phyloP scores from a whole-genome alignment of 2,329 filamentous ascomycete genomes.

The Alternaria tenuissima region DNA sequence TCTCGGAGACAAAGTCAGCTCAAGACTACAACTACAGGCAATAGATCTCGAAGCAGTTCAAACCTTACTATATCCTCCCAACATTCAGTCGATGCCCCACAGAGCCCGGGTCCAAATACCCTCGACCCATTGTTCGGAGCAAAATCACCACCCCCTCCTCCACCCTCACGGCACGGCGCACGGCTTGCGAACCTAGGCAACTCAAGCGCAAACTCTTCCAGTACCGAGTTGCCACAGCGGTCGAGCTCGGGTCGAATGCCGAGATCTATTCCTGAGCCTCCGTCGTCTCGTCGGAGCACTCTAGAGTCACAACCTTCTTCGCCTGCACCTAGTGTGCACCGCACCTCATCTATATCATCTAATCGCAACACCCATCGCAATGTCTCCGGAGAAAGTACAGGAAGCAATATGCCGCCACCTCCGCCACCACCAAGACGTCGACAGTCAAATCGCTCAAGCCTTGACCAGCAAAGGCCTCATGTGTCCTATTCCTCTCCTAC shows the following conservation, averaged over 20 bases:
- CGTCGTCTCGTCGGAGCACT: conserved; percentile 36
- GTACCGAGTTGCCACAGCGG: conserved; percentile 38
- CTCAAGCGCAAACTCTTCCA: conserved; percentile 41
- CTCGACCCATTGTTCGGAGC: conserved; percentile 28
- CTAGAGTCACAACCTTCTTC: conserved; percentile 36
- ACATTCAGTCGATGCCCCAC: conserved; percentile 39
- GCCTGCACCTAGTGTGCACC: conserved; percentile 27
- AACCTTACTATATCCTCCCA: conserved; percentile 48
- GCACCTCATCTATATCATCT: conserved; percentile 40
- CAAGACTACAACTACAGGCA: conserved; percentile 34
- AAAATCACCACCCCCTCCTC: conserved; percentile 46
- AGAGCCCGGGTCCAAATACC: conserved; percentile 24
- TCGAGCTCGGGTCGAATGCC: conserved; percentile 30
- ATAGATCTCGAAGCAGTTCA: conserved; percentile 48
- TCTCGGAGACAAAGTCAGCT: conserved; percentile 49
- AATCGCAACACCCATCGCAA: conserved; percentile 33
- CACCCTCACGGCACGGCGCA: conserved; percentile 44
- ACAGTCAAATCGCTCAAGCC: conserved; percentile 43
- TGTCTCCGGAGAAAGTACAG: conserved; percentile 39
- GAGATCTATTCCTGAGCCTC: conserved; percentile 29
- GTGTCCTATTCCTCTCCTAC: conserved; percentile 26
- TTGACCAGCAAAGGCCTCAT: conserved; percentile 41
- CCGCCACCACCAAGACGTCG: conserved; percentile 45
- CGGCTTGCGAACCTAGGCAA: conserved; percentile 31
- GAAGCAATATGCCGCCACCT: conserved; percentile 35